Evolutionary conservation across 345 rosid genomes (phyloP).

Genomic region (Hypericum perforatum): DNA sequence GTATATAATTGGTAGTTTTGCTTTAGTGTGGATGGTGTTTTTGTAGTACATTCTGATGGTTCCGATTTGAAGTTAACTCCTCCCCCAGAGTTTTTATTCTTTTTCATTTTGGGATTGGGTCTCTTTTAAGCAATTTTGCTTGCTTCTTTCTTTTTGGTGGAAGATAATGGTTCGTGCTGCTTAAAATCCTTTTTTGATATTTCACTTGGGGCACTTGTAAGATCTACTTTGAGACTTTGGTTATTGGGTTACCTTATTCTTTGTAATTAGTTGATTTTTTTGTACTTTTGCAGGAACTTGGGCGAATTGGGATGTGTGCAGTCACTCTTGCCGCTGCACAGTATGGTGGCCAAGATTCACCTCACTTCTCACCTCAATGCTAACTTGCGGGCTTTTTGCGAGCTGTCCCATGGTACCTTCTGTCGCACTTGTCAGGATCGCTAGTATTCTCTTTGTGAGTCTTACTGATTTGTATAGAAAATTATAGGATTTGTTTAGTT

Average conservation of each 20-base stretch:
- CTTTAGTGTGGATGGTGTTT: too few relatives aligned
- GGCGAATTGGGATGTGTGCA: slow-evolving; percentile 70
- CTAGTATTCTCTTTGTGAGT: slow-evolving; percentile 90
- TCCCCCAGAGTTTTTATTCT: too few relatives aligned
- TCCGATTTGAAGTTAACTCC: too few relatives aligned
- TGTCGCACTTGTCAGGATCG: slow-evolving; percentile 93
- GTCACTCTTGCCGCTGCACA: slow-evolving; percentile 64
- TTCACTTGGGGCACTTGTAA: too few relatives aligned
- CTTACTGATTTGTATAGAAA: slow-evolving; percentile 44
- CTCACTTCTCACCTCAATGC: slow-evolving; percentile 61
- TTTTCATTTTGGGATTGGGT: too few relatives aligned
- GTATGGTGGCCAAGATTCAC: slow-evolving; percentile 28
- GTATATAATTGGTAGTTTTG: too few relatives aligned
- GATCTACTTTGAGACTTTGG: too few relatives aligned
- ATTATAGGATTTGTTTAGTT: slow-evolving; percentile 8
- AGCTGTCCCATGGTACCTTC: slow-evolving; percentile 98
- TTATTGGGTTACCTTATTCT: not conserved
- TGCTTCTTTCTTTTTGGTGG: too few relatives aligned
- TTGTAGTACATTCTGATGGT: too few relatives aligned
- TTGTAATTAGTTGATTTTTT: not conserved
- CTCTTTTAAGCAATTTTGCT: too few relatives aligned
- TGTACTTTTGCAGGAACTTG: slow-evolving; percentile 41
- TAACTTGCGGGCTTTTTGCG: slow-evolving; percentile 72
- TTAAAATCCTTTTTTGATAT: too few relatives aligned
- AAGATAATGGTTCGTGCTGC: too few relatives aligned